Conservation (phyloP, 2,329 filamentous ascomycete species). For the Trichophyton benhamiae region DNA sequence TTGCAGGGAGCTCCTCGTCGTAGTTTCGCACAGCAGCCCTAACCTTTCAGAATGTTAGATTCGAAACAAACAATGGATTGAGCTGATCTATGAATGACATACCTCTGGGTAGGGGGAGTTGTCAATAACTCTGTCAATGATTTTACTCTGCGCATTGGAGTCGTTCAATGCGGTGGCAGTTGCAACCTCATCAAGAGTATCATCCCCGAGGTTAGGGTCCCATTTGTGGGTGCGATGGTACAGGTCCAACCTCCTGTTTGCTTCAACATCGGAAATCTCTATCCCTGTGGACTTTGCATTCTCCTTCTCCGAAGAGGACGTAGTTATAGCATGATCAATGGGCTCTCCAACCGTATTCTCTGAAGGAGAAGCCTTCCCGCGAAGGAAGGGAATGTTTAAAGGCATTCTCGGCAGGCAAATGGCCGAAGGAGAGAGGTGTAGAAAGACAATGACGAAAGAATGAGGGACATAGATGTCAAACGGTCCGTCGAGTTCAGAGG, state of each 20-base stretch:
- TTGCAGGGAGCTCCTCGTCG: conserved; percentile 52
- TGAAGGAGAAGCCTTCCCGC: background rate
- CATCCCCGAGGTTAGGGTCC: conserved; percentile 54
- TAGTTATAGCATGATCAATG: background rate
- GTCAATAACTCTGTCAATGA: conserved; percentile 48
- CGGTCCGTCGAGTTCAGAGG: background rate
- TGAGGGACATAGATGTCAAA: background rate
- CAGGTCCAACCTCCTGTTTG: conserved; percentile 6
- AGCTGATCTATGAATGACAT: conserved; percentile 15
- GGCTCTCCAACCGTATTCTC: background rate
- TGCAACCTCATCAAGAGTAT: conserved; percentile 50
- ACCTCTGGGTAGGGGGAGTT: conserved; percentile 59
- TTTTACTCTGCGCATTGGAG: conserved; percentile 5
- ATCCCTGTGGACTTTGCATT: background rate
- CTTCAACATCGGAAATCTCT: conserved; percentile 6
- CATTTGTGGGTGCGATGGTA: conserved; percentile 38
- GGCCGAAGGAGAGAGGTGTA: background rate
- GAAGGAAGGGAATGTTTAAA: background rate
- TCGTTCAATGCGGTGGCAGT: conserved; percentile 28
- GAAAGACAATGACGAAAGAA: background rate
- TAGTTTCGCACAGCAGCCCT: conserved; percentile 53
- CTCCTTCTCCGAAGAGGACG: background rate
- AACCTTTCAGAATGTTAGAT: conserved; percentile 14
- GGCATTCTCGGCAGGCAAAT: background rate
- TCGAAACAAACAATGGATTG: conserved; percentile 9